Evolutionary conservation across 2,329 filamentous ascomycete species (phyloP).

Genomic region (Fusarium transvaalense): DNA sequence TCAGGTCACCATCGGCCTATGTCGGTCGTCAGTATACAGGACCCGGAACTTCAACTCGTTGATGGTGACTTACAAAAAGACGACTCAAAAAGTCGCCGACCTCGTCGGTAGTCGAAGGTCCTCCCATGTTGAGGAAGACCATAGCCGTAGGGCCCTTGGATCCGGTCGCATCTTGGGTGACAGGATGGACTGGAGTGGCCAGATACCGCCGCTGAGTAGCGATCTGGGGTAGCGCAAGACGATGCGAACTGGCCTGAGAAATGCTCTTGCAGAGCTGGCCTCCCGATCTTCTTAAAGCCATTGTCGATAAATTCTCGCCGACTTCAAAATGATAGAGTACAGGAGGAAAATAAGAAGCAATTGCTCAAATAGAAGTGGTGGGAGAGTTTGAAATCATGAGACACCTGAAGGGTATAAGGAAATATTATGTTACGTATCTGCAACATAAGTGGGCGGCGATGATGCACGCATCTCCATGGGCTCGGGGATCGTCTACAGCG

Average conservation of each 20-base stretch:
- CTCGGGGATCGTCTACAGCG: conserved; percentile 43
- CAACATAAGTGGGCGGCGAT: conserved; percentile 42
- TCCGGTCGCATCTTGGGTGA: conserved; percentile 79
- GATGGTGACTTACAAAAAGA: conserved; percentile 79
- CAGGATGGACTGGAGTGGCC: conserved; percentile 72
- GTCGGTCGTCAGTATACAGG: conserved; percentile 28
- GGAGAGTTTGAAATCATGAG: conserved; percentile 35
- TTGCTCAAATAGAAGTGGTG: conserved; percentile 36
- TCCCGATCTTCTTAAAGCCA: conserved; percentile 52
- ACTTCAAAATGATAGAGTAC: conserved; percentile 1
- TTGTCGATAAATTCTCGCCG: conserved; percentile 30
- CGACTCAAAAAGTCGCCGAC: conserved; percentile 91
- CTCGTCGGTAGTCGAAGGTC: conserved; percentile 87
- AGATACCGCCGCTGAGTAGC: conserved; percentile 51
- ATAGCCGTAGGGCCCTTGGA: conserved; percentile 91
- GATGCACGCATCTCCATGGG: conserved; percentile 45
- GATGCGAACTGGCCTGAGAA: conserved; percentile 44
- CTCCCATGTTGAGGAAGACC: conserved; percentile 99
- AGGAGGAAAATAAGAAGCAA: not conserved
- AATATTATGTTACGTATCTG: conserved; percentile 33
- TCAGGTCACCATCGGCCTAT: conserved; percentile 91
- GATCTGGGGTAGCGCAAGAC: conserved; percentile 49
- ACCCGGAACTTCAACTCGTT: not conserved
- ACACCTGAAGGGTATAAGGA: conserved; percentile 38
- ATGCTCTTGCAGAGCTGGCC: conserved; percentile 49